Base-by-base conservation (phyloP, 306 rosid genomes). In the Ormosia semicastrata region DNA sequence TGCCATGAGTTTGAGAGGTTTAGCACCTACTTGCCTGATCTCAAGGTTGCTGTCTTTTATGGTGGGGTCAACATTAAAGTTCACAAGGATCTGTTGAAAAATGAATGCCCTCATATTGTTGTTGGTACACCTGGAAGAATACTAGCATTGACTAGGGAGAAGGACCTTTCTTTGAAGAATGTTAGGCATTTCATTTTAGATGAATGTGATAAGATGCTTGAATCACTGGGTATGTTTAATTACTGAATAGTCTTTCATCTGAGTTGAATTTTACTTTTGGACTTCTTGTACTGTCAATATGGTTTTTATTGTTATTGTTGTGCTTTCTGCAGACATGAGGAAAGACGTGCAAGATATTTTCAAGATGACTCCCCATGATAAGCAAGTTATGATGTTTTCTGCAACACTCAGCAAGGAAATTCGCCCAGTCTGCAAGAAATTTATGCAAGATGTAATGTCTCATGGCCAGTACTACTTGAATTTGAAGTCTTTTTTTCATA, bases 381-480 rank as follows among this genome's bases (percentile, higher is more conserved):
- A 95, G 88, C 99, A 95, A 89, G 99, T 95, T 41, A 95, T 95
- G 99, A 95, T 95, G 99, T 95, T 95, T 78, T 95, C 99, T 66
- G 99, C 99, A 65, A 95, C 99, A 39, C 97, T 95, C 71, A 95
- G 98, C 98, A 95, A 95, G 90, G 99, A 95, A 76, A 95, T 95
- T 73, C 99, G 99, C 12, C 99, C 99, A 24, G 98, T 95, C 89
- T 95, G 99, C 98, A 93, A 95, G 89, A 95, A 94, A 78, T 95
- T 95, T 78, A 95, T 95, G 99, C 99, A 95, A 95, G 99, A 95
- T 90, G 99, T 95, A 95, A 95, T 93, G 89, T 93, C 78, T 89
- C 89, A 84, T 93, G 93, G 92, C 97, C 92, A 91, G 89, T 86
- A 66, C 89, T 90, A 86, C 95, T 95, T 86, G 91, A 87, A 93